Percentiles rank a stretch among this genome's conserved stretches.
Conservation (phyloP, 768 basidiomycete genomes). For the Rhodotorula toruloides region DNA sequence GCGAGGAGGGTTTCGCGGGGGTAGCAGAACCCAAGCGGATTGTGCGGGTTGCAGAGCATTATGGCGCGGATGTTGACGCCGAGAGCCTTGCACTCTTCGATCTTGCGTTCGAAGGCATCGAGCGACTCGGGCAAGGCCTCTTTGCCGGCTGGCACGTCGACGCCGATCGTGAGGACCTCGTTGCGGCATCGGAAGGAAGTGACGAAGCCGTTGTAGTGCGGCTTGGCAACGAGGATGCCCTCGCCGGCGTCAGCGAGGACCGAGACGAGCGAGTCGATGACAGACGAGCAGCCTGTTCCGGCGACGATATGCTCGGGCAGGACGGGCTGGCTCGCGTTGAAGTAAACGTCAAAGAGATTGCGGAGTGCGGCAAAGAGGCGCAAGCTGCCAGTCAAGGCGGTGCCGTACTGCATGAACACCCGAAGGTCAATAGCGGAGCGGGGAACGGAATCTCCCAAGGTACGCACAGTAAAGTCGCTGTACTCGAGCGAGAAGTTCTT, state of each 20-base stretch:
- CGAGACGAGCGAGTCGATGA: constrained; percentile 26
- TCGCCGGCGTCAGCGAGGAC: constrained; percentile 38
- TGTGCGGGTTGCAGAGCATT: constrained; percentile 42
- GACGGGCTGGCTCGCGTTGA: constrained; percentile 34
- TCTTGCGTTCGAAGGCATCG: constrained; percentile 23
- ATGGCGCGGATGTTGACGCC: constrained; percentile 28
- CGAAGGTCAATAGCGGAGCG: neutral
- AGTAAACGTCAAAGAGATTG: constrained; percentile 29
- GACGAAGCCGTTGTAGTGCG: constrained; percentile 36
- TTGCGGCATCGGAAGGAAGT: constrained; percentile 25
- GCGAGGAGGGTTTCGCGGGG: constrained; percentile 37
- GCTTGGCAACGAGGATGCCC: constrained; percentile 31
- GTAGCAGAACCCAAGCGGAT: constrained; percentile 42
- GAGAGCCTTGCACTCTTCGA: neutral
- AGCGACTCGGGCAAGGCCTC: constrained; percentile 25
- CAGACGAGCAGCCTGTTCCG: constrained; percentile 20
- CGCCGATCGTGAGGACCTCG: constrained; percentile 32
- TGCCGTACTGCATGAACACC: constrained; percentile 24
- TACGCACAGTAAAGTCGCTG: constrained; percentile 13
- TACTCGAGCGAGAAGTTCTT: constrained; percentile 13
- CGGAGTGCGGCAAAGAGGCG: constrained; percentile 35
- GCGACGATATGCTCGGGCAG: constrained; percentile 37
- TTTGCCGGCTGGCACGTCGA: constrained; percentile 21
- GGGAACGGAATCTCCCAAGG: neutral
- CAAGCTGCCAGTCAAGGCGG: constrained; percentile 32